phyloP scores from a whole-genome alignment of 23 red algal genomes.

The Gracilariopsis chorda region DNA sequence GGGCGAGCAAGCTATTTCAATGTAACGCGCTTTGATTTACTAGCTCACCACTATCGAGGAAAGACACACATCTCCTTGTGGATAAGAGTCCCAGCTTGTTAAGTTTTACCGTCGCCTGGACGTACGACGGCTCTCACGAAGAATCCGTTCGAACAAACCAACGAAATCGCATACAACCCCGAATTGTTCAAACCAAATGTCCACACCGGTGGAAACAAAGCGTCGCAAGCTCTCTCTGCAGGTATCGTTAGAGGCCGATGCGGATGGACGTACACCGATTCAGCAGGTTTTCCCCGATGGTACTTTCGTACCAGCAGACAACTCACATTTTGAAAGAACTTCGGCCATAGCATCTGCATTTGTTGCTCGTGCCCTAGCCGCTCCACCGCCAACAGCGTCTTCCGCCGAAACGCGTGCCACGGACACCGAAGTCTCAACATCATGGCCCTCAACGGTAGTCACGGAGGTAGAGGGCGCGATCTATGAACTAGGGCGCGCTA shows the following conservation, averaged over 20 bases:
- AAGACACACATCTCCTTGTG: too few relatives aligned
- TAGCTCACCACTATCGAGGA: too few relatives aligned
- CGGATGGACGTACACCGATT: conserved; percentile 36
- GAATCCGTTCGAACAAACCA: too few relatives aligned
- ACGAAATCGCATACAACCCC: too few relatives aligned
- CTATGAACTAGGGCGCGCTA: conserved; percentile 31
- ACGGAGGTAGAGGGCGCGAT: conserved; percentile 44
- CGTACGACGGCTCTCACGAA: too few relatives aligned
- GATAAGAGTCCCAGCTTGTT: too few relatives aligned
- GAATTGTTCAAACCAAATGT: too few relatives aligned
- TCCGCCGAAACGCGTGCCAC: conserved; percentile 30
- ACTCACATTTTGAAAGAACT: conserved; percentile 50
- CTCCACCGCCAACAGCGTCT: conserved; percentile 19
- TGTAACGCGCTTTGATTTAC: too few relatives aligned
- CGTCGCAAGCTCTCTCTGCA: conserved; percentile 28
- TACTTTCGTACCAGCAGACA: conserved; percentile 35
- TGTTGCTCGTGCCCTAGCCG: conserved; percentile 47
- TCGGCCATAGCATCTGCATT: conserved; percentile 62
- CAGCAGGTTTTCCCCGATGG: conserved; percentile 69
- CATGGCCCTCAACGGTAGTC: conserved; percentile 39
- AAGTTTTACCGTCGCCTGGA: too few relatives aligned
- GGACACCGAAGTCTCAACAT: conserved; percentile 8
- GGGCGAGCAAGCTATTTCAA: too few relatives aligned
- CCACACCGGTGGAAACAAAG: not conserved
- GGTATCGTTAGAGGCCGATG: conserved; percentile 51